Evolutionary conservation across 352 stramenopile species (phyloP).

Genomic region (Halophytophthora polymorphica): DNA sequence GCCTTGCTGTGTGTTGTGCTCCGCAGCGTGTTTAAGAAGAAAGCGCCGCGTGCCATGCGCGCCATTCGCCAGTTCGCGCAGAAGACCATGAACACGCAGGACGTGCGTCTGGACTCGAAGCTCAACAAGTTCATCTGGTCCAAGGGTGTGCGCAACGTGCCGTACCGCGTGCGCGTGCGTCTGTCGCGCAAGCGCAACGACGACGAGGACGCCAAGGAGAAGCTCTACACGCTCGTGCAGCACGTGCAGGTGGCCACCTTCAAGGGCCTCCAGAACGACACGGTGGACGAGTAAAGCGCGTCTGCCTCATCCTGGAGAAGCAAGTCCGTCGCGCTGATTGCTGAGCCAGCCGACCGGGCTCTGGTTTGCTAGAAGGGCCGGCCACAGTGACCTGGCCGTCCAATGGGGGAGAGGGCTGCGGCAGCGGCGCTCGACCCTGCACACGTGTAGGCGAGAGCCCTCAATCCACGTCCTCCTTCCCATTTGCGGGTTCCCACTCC

Average conservation of each 20-base stretch:
- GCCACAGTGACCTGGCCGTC: too few species aligned
- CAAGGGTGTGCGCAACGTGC: conserved; percentile 97
- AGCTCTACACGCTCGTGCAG: conserved; percentile 98
- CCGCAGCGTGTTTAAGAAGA: conserved; percentile 96
- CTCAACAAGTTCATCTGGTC: conserved; percentile 98
- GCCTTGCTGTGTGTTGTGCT: conserved; percentile 17
- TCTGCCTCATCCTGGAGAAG: conserved; percentile 17
- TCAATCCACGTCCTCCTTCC: conserved; percentile 30
- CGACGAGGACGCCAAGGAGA: conserved; percentile 98
- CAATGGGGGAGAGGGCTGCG: too few species aligned
- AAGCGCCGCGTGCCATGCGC: conserved; percentile 95
- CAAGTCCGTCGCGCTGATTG: conserved; percentile 2
- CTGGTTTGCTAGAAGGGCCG: too few species aligned
- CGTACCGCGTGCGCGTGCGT: conserved; percentile 96
- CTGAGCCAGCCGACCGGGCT: too few species aligned
- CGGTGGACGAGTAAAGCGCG: conserved; percentile 85
- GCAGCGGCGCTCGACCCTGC: too few species aligned
- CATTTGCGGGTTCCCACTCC: conserved; percentile 33
- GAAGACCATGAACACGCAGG: conserved; percentile 96
- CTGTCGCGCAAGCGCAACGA: conserved; percentile 98
- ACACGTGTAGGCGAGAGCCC: conserved; percentile 1
- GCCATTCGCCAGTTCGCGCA: conserved; percentile 98
- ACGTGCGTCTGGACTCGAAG: conserved; percentile 95
- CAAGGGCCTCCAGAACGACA: conserved; percentile 97
- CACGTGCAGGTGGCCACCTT: conserved; percentile 95